Evolutionary conservation across 371 early-diverging fungal species (phyloP).

Genomic region (Dichotomocladium elegans): DNA sequence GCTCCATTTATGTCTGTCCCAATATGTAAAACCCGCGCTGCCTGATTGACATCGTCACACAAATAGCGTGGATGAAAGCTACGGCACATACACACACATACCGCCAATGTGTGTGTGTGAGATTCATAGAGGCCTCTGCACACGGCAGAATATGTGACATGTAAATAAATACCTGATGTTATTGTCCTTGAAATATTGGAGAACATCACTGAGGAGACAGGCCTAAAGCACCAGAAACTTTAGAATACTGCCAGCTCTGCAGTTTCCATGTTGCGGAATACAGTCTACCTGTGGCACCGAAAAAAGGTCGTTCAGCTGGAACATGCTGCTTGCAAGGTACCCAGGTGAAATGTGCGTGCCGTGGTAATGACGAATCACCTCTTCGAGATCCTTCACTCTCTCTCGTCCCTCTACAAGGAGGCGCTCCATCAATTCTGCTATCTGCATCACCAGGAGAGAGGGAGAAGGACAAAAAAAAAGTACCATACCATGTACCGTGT

Average conservation of each 20-base stretch:
- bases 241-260: too few relatives aligned
- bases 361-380: conserved; percentile 47
- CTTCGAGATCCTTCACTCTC: conserved; percentile 43
- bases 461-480: too few relatives aligned
- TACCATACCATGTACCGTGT: conserved; percentile 54
- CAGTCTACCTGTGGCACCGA: conserved; percentile 50
- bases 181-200: conserved; percentile 58
- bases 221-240: conserved; percentile 11
- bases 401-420: conserved; percentile 40
- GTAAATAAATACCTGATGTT: conserved; percentile 36
- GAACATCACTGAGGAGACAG: conserved; percentile 55
- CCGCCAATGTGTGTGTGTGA: too few relatives aligned
- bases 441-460: too few relatives aligned
- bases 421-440: not conserved
- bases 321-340: conserved; percentile 50
- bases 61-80: conserved; percentile 64
- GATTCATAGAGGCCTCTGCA: too few relatives aligned
- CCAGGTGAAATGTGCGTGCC: conserved; percentile 59
- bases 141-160: too few relatives aligned
- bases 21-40: conserved; percentile 53
- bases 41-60: conserved; percentile 57
- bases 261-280: not conserved
- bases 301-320: conserved; percentile 62
- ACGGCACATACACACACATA: not conserved
- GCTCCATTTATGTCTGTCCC: conserved; percentile 18